These are phyloP conservation scores for Camellia japonica DNA, from an alignment of 148 eudicot genomes.

Conservation along the genomic window DNA sequence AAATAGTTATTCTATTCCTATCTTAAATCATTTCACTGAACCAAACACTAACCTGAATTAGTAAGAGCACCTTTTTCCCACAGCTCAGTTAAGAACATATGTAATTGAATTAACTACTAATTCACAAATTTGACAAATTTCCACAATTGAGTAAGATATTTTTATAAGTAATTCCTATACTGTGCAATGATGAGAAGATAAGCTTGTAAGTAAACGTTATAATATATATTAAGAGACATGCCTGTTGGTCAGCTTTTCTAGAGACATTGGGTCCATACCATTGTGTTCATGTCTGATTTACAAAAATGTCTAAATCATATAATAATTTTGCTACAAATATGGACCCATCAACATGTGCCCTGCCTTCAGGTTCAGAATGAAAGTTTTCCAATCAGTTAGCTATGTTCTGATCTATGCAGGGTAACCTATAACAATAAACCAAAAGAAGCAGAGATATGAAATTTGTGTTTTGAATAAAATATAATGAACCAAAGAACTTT, in stretches of 20 bases:
- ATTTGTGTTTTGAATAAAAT: too few species aligned
- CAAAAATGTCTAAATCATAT: conserved; percentile 8
- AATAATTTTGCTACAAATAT: conserved; percentile 1
- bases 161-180: too few species aligned
- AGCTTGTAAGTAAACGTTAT: background rate
- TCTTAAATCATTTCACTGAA: too few species aligned
- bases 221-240: background rate
- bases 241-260: background rate
- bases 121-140: background rate
- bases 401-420: background rate
- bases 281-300: background rate
- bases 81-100: background rate
- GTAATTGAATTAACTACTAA: background rate
- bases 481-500: too few species aligned
- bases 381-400: background rate
- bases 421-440: background rate
- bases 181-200: background rate
- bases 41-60: background rate
- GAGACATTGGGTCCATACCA: conserved; percentile 2
- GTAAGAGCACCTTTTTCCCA: background rate
- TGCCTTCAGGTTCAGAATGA: conserved; percentile 3
- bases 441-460: background rate
- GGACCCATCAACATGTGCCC: conserved; percentile 10
- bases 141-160: too few species aligned
- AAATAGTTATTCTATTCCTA: too few species aligned